Percentiles rank a stretch among this genome's conserved stretches.
Evolutionary conservation across 2,329 filamentous ascomycete genomes (phyloP).

Genomic region (Phialocephala subalpina): DNA sequence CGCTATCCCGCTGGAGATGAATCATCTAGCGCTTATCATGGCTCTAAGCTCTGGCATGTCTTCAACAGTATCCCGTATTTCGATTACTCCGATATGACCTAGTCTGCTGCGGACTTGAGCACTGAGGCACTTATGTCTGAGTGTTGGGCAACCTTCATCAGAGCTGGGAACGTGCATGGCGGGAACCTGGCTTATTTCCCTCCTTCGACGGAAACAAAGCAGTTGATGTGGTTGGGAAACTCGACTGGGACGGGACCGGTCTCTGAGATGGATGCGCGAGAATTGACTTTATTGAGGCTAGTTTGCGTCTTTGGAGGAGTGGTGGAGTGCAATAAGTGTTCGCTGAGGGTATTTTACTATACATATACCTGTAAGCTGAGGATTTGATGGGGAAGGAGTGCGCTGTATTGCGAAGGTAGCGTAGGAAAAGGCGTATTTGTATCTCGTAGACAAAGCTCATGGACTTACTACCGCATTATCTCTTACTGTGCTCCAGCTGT

Average conservation of each 20-base stretch:
- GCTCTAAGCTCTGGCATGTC: conserved; percentile 43
- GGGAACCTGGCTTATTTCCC: conserved; percentile 20
- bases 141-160: conserved; percentile 79
- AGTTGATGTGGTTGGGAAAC: neutral
- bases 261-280: neutral
- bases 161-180: conserved; percentile 68
- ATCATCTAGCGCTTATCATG: conserved; percentile 40
- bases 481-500: too few relatives aligned
- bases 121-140: conserved; percentile 56
- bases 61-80: conserved; percentile 43
- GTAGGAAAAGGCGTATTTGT: too few relatives aligned
- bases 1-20: conserved; percentile 39
- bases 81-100: conserved; percentile 32
- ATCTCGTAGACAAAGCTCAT: too few relatives aligned
- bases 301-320: neutral
- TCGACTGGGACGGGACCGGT: neutral
- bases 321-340: neutral
- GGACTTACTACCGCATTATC: too few relatives aligned
- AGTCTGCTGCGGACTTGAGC: conserved; percentile 38
- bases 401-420: too few relatives aligned
- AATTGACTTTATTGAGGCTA: neutral
- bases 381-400: too few relatives aligned
- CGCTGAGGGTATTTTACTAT: too few relatives aligned
- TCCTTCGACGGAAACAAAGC: neutral
- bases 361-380: too few relatives aligned